Conservation (phyloP, 2,329 filamentous ascomycete genomes). For the Xylogone sp. region DNA sequence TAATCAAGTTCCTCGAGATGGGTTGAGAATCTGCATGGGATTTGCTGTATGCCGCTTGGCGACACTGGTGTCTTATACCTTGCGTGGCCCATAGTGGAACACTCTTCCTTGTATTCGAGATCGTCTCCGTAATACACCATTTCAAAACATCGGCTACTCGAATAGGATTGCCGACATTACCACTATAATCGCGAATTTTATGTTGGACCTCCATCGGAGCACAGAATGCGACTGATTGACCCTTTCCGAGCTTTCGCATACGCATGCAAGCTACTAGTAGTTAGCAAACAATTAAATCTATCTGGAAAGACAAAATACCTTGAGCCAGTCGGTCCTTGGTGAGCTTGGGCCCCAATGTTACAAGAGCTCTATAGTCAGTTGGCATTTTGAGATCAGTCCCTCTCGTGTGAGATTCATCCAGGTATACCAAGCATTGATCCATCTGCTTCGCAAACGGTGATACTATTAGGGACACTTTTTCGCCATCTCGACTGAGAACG, state of each 20-base stretch:
- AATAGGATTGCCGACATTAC: conserved; percentile 28
- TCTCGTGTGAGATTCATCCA: conserved; percentile 67
- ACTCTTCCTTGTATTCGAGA: conserved; percentile 40
- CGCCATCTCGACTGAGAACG: conserved; percentile 46
- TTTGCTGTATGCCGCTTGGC: conserved; percentile 3
- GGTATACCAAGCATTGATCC: conserved; percentile 57
- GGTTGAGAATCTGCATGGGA: too few relatives aligned
- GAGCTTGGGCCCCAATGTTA: conserved; percentile 60
- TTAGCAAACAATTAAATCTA: conserved; percentile 10
- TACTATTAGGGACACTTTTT: conserved; percentile 44
- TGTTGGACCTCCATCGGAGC: conserved; percentile 54
- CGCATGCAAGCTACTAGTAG: conserved; percentile 60
- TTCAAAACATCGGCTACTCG: conserved; percentile 50
- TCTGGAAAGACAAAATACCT: conserved; percentile 47
- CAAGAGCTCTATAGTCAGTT: conserved; percentile 52
- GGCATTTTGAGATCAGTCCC: conserved; percentile 66
- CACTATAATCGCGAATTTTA: conserved; percentile 40
- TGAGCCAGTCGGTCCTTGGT: conserved; percentile 67
- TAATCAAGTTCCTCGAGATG: conserved; percentile 18
- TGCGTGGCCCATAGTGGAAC: conserved; percentile 60
- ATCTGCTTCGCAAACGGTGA: conserved; percentile 57
- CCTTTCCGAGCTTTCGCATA: conserved; percentile 63
- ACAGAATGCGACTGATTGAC: conserved; percentile 62
- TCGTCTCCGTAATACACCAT: conserved; percentile 59
- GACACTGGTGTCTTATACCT: conserved; percentile 45